phyloP scores from a whole-genome alignment of 768 basidiomycete species.

The Boletus rubroflammeus region DNA sequence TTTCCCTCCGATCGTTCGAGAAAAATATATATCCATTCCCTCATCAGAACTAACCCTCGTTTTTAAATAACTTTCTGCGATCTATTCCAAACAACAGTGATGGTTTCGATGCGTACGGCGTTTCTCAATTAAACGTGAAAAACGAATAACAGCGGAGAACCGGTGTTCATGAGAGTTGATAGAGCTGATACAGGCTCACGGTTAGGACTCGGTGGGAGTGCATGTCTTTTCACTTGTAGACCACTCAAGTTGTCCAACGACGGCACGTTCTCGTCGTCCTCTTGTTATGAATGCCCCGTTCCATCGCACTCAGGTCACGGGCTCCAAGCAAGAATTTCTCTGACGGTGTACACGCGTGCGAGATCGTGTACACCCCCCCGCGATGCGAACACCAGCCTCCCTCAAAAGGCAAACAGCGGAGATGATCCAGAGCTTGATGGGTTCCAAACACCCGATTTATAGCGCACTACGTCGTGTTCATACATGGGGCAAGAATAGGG shows the following conservation, averaged over 20 bases:
- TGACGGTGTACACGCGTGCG: not conserved
- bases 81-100: not conserved
- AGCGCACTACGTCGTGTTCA: slow-evolving; percentile 1
- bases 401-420: slow-evolving; percentile 14
- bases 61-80: not conserved
- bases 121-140: not conserved
- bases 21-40: not conserved
- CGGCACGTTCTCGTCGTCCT: not conserved
- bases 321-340: not conserved
- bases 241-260: not conserved
- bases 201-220: slow-evolving; percentile 1
- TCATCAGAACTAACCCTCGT: not conserved
- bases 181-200: not conserved
- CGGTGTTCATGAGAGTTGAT: not conserved
- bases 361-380: slow-evolving; percentile 2
- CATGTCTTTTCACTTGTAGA: not conserved
- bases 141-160: not conserved
- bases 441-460: not conserved
- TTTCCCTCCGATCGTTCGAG: not conserved
- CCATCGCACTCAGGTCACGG: not conserved
- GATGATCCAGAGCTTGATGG: slow-evolving; percentile 14
- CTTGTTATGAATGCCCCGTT: not conserved
- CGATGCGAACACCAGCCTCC: not conserved
- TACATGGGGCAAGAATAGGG: not conserved
- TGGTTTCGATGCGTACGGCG: not conserved